Conservation (phyloP, 169 alveolate species). For the Theileria parva region DNA sequence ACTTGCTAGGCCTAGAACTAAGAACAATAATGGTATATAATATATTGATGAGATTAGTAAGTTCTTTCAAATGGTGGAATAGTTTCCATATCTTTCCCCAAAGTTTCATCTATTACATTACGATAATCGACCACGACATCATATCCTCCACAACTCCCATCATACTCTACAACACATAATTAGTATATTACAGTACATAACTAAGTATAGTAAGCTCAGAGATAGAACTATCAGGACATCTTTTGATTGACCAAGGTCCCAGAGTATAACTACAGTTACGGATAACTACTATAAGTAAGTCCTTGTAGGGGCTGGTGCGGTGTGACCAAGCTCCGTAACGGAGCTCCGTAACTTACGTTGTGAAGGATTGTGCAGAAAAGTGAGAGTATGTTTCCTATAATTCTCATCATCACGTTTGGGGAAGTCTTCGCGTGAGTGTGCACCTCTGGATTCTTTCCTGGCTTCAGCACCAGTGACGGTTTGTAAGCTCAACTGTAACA, state of each 20-base stretch:
- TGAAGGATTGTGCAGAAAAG: slow-evolving; percentile 73
- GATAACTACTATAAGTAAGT: too few species aligned
- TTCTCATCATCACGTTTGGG: slow-evolving; percentile 92
- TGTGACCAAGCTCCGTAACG: too few species aligned
- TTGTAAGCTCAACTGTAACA: slow-evolving; percentile 87
- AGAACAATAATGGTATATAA: not conserved
- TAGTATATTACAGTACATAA: too few species aligned
- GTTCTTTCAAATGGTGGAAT: slow-evolving; percentile 86
- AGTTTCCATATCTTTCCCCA: slow-evolving; percentile 86
- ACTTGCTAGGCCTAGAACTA: too few species aligned
- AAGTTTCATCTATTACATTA: slow-evolving; percentile 84
- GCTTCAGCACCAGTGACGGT: slow-evolving; percentile 91
- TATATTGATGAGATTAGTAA: slow-evolving; percentile 18
- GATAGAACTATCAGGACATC: too few species aligned
- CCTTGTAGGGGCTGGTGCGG: too few species aligned
- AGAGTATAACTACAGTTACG: too few species aligned
- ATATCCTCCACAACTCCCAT: slow-evolving; percentile 13
- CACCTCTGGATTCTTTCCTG: slow-evolving; percentile 96
- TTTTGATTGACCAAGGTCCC: too few species aligned
- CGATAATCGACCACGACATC: slow-evolving; percentile 78
- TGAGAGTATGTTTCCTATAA: slow-evolving; percentile 95
- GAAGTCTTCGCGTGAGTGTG: slow-evolving; percentile 98
- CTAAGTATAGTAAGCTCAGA: too few species aligned
- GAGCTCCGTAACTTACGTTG: not conserved
- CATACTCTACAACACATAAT: not conserved